Conservation (phyloP, 2,329 filamentous ascomycete genomes). For the Berkeleyomyces basicola region DNA sequence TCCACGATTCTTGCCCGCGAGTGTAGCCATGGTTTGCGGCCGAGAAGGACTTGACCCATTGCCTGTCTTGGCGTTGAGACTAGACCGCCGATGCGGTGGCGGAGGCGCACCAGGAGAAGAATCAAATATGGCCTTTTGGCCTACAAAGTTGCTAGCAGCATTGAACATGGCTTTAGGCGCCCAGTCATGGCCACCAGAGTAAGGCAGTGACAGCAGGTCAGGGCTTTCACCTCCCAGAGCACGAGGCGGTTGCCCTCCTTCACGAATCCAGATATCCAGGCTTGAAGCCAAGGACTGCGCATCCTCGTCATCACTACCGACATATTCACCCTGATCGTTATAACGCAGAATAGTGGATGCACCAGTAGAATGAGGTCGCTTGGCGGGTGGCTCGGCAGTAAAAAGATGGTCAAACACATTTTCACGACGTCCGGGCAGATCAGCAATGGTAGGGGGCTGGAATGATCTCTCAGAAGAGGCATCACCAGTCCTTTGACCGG, state of each 20-base stretch:
- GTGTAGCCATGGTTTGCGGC: conserved; percentile 2
- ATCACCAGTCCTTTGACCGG: background rate
- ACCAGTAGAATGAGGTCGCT: conserved; percentile 30
- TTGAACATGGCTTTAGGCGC: conserved; percentile 32
- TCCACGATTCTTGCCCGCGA: conserved; percentile 8
- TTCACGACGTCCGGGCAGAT: conserved; percentile 18
- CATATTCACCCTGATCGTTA: conserved; percentile 26
- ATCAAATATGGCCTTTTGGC: conserved; percentile 16
- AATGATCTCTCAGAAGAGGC: conserved; percentile 11
- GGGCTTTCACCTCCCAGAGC: conserved; percentile 25
- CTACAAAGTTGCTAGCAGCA: conserved; percentile 18
- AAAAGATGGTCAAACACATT: conserved; percentile 18
- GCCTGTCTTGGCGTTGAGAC: conserved; percentile 32
- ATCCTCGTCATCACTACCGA: conserved; percentile 27
- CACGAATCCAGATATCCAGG: conserved; percentile 41
- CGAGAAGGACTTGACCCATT: background rate
- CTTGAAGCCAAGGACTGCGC: conserved; percentile 30
- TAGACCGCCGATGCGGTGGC: conserved; percentile 36
- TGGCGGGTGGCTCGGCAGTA: conserved; percentile 20
- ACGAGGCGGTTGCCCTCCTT: conserved; percentile 29
- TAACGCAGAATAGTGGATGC: conserved; percentile 28
- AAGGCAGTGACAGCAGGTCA: conserved; percentile 38
- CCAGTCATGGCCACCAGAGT: conserved; percentile 27
- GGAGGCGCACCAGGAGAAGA: conserved; percentile 26
- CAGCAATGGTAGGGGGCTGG: conserved; percentile 21